A percentile compares a stretch with the other conserved stretches of the same genome.
Conservation (phyloP, 345 rosid species). For the Eucalyptus globulus region DNA sequence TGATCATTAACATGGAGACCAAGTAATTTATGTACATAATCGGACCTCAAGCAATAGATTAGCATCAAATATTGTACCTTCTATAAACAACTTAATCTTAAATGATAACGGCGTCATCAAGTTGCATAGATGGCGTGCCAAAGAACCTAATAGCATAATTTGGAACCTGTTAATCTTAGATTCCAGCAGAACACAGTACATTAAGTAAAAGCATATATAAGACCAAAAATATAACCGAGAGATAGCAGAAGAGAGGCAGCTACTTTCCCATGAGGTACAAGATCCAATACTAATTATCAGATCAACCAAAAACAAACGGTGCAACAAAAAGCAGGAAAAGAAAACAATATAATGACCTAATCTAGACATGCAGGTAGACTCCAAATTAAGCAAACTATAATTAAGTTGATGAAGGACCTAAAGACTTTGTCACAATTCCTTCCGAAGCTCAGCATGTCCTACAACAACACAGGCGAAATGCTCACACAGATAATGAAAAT, state of each 20-base stretch:
- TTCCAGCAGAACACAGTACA: conserved; percentile 11
- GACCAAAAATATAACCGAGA: neutral
- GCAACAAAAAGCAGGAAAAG: neutral
- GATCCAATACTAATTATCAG: neutral
- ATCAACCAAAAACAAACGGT: neutral
- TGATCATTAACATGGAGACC: conserved; percentile 34
- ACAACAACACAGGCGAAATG: neutral
- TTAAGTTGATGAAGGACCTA: neutral
- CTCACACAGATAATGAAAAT: neutral
- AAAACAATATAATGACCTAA: neutral
- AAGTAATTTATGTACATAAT: conserved; percentile 1
- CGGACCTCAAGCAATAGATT: conserved; percentile 8
- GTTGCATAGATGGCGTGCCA: conserved; percentile 59
- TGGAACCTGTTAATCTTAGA: conserved; percentile 51
- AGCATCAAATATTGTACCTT: conserved; percentile 48
- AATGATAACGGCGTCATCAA: conserved; percentile 60
- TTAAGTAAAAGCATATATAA: conserved; percentile 8
- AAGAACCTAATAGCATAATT: conserved; percentile 59
- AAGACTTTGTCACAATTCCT: neutral
- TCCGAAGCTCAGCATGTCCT: neutral
- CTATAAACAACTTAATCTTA: conserved; percentile 47
- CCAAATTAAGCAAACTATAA: neutral
- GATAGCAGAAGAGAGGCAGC: neutral
- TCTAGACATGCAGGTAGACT: neutral
- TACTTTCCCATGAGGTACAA: neutral